phyloP scores from a whole-genome alignment of 139 green algal genomes.

The Ulvella scutata region DNA sequence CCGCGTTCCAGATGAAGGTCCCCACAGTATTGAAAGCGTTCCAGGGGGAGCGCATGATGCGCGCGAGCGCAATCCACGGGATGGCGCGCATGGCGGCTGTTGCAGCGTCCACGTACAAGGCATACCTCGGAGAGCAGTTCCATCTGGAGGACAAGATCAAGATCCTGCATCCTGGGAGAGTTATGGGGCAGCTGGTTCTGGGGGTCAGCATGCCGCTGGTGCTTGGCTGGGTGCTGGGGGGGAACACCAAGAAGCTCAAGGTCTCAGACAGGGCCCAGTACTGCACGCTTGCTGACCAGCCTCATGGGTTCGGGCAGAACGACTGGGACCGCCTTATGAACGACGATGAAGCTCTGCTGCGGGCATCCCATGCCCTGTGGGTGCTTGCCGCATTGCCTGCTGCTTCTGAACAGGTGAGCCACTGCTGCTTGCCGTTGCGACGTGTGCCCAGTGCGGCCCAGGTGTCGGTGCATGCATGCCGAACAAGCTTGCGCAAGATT shows the following conservation, averaged over 20 bases:
- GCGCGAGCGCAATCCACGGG: conserved; percentile 72
- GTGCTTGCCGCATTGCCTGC: conserved; percentile 36
- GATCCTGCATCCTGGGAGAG: conserved; percentile 88
- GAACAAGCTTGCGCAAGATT: neutral
- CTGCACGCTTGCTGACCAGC: conserved; percentile 40
- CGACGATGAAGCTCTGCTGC: conserved; percentile 45
- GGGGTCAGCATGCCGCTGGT: conserved; percentile 63
- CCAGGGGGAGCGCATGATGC: conserved; percentile 46
- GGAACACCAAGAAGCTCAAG: conserved; percentile 39
- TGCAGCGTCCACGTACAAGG: conserved; percentile 82
- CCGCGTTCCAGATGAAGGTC: neutral
- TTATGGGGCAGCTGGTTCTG: conserved; percentile 51
- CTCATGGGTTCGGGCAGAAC: conserved; percentile 40
- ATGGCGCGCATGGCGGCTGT: conserved; percentile 73
- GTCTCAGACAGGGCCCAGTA: conserved; percentile 1
- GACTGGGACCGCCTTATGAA: conserved; percentile 43
- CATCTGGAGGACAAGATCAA: conserved; percentile 53
- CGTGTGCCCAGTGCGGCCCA: neutral
- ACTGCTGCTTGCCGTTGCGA: neutral
- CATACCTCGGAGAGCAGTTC: conserved; percentile 70
- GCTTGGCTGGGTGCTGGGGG: conserved; percentile 69
- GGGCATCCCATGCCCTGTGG: conserved; percentile 46
- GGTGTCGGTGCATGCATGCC: neutral
- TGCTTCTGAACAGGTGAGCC: neutral
- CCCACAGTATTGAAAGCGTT: conserved; percentile 25